Base-by-base conservation (phyloP, 2,329 filamentous ascomycete species). In the Paecilomyces variotii region DNA sequence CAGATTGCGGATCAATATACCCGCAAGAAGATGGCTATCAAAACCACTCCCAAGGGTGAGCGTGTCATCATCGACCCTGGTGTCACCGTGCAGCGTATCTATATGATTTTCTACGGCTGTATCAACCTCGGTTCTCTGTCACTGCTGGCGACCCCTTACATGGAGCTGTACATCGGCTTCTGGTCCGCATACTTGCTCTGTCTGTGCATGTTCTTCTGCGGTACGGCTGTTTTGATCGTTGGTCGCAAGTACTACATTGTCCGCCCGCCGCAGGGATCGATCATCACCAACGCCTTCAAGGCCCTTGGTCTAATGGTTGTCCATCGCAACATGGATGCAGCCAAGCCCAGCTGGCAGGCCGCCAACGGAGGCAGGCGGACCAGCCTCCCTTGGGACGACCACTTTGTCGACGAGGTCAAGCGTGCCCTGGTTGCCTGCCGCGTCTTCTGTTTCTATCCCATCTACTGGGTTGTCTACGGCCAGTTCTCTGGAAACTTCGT, bases 121-220 rank as follows among this genome's bases (percentile, higher is more conserved):
- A 89, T 90, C 68, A 90, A 91, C 72, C 64, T 91, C 14, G 88
- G 87, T n/a, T 83, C 85, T 1, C 77, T 91, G 5, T 88, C 84
- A 0, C 77, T 84, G 57, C 80, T 90, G 64, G 85, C 82, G 5
- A 90, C 85, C 0, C 84, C 84, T 0, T 86, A 84, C 68, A 81
- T 90, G 76, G 88, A 91, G 71, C 76, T 82, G 59, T 80, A 86
- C 65, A 72, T 85, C 59, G 85, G 84, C 3, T 91, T 89, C 73
- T 82, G 86, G 81, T 80, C 80, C 1, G 87, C 85, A 2, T 90
- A 81, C 65, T 72, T 86, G 14, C 72, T 88, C 39, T 81, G 82
- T 54, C 81, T 87, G 63, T 79, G 79, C 68, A 82, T 87, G 73
- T 89, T 90, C 74, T 74, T 82, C 58, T 70, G 87, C 12, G 84